Conservation (phyloP, 441 rosid genomes). For the Pelargonium citronellum region DNA sequence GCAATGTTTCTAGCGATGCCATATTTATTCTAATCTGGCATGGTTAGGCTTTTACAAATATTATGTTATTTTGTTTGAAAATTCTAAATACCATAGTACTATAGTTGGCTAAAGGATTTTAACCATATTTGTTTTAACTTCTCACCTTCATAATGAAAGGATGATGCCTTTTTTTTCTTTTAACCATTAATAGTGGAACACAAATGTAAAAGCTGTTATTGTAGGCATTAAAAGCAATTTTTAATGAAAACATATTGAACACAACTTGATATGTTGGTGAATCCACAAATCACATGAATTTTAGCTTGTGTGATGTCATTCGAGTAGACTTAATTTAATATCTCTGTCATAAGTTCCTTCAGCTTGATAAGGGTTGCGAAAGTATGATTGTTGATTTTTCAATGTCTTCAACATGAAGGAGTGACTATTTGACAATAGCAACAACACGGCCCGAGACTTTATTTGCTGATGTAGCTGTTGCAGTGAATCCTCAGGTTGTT, state of each 20-base stretch:
- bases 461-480: slow-evolving; percentile 93
- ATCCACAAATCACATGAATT: not conserved
- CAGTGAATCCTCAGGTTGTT: slow-evolving; percentile 83
- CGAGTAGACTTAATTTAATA: not conserved
- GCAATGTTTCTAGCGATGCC: not conserved
- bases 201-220: not conserved
- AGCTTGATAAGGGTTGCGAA: not conserved
- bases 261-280: not conserved
- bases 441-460: slow-evolving; percentile 97
- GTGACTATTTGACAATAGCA: slow-evolving; percentile 82
- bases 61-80: not conserved
- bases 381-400: slow-evolving; percentile 12
- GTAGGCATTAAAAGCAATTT: not conserved
- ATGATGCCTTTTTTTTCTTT: slow-evolving; percentile 4
- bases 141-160: not conserved
- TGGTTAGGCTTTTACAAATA: slow-evolving; percentile 4
- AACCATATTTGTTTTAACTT: not conserved
- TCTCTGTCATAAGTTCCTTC: not conserved
- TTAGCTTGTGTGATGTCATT: not conserved
- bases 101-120: slow-evolving; percentile 3
- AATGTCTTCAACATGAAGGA: slow-evolving; percentile 39
- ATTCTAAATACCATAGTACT: not conserved
- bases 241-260: not conserved
- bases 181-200: not conserved
- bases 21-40: not conserved